phyloP scores from a whole-genome alignment of 148 eudicot species.

The Fallopia convolvulus region DNA sequence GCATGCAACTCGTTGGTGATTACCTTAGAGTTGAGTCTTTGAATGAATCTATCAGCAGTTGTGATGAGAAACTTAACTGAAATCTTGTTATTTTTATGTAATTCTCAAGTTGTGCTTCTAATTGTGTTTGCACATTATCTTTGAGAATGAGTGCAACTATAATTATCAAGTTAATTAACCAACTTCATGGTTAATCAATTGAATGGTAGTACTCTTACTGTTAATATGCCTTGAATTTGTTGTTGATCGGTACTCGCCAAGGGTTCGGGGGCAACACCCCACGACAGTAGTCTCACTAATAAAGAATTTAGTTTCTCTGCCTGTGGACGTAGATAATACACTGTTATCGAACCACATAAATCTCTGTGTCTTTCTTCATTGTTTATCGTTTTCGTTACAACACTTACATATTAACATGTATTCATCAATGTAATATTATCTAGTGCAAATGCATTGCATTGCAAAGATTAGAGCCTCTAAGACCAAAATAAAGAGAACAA shows the following conservation, averaged over 20 bases:
- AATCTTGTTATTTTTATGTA: slow-evolving; percentile 8
- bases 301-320: no score
- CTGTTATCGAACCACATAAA: no score
- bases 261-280: no score
- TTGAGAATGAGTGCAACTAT: slow-evolving; percentile 1
- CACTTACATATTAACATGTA: background rate
- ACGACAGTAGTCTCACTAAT: no score
- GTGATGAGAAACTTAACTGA: slow-evolving; percentile 38
- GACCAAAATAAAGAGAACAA: background rate
- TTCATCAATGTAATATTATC: background rate
- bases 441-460: background rate
- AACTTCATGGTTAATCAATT: background rate
- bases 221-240: no score
- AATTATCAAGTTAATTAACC: background rate
- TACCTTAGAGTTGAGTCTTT: slow-evolving; percentile 47
- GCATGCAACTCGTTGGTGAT: slow-evolving; percentile 39
- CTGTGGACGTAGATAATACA: no score
- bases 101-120: background rate
- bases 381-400: no score
- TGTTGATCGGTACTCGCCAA: no score
- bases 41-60: slow-evolving; percentile 29
- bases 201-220: background rate
- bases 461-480: background rate
- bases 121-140: background rate
- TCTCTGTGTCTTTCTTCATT: no score